phyloP scores from a whole-genome alignment of 257 asterid genomes.

The Solanum sejunctum region DNA sequence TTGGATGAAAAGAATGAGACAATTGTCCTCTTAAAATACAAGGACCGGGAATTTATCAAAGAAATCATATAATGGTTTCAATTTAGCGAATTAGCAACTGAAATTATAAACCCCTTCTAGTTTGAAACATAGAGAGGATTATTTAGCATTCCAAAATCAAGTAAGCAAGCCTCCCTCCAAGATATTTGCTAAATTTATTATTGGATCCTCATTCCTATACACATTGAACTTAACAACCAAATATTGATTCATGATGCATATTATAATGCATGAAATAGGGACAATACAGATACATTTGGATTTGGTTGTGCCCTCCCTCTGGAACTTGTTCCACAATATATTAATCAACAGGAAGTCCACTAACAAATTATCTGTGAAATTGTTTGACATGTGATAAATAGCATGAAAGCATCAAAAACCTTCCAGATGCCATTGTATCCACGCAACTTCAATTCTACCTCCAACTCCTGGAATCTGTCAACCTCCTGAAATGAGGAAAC shows the following conservation, averaged over 20 bases:
- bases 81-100: neutral
- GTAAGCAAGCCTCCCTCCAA: neutral
- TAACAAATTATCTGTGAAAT: neutral
- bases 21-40: neutral
- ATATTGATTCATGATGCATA: neutral
- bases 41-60: neutral
- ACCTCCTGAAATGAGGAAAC: constrained; percentile 58
- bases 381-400: neutral
- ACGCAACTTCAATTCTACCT: constrained; percentile 51
- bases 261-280: neutral
- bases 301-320: neutral
- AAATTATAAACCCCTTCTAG: neutral
- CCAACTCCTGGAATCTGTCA: constrained; percentile 79
- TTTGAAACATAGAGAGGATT: neutral
- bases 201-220: neutral
- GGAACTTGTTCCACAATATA: neutral
- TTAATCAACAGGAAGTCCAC: neutral
- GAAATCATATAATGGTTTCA: neutral
- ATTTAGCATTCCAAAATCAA: neutral
- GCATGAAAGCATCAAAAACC: constrained; percentile 31
- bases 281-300: neutral
- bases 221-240: neutral
- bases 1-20: neutral
- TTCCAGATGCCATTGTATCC: constrained; percentile 96
- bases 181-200: neutral